phyloP scores from a whole-genome alignment of 2,329 filamentous ascomycete genomes.

The Coniochaeta sp. region DNA sequence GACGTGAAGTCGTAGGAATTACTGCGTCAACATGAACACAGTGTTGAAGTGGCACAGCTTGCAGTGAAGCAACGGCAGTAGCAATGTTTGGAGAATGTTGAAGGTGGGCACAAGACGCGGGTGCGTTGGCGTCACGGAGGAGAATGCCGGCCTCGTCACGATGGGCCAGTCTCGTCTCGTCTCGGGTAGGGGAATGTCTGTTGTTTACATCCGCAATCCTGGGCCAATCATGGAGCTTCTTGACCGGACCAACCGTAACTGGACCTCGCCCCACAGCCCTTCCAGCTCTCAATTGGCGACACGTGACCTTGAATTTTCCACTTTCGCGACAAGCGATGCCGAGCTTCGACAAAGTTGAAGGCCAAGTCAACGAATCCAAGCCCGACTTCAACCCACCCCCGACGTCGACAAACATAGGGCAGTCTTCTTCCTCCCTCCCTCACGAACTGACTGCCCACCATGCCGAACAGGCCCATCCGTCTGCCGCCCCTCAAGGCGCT shows the following conservation, averaged over 20 bases:
- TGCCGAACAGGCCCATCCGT: constrained; percentile 40
- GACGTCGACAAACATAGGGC: background rate
- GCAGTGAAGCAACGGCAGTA: background rate
- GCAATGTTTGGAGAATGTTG: background rate
- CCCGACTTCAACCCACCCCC: background rate
- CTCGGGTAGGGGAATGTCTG: background rate
- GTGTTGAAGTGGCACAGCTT: background rate
- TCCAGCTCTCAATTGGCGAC: background rate
- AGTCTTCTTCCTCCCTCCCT: background rate
- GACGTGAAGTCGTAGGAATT: background rate
- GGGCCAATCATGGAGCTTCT: background rate
- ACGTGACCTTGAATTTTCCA: constrained; percentile 9
- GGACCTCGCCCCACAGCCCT: background rate
- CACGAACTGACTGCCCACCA: constrained; percentile 5
- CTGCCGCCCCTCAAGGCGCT: constrained; percentile 50
- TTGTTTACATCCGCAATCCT: background rate
- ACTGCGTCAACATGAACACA: background rate
- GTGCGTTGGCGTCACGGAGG: background rate
- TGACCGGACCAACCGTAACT: background rate
- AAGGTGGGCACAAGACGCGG: background rate
- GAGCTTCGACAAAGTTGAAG: background rate
- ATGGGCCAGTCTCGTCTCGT: background rate
- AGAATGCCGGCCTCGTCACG: background rate
- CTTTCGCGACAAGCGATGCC: background rate
- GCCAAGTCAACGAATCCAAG: background rate